Evolutionary conservation across 169 alveolate species (phyloP), one percentile per base, ranked within the genome.

Genomic region (Cystoisospora suis): DNA sequence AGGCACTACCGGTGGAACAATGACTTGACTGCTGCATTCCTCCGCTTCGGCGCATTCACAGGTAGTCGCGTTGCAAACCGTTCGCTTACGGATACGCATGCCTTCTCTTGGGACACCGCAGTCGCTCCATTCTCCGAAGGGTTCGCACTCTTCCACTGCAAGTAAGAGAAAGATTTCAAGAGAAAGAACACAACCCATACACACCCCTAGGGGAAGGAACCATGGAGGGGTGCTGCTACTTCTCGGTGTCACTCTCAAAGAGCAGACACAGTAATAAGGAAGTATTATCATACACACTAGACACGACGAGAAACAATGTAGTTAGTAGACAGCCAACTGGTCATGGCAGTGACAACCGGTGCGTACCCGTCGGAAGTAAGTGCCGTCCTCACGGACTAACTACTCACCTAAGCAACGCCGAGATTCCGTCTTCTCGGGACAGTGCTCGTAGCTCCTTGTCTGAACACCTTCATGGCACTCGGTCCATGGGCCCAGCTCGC

Each of bases 81-180:
- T 20, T 9, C 91, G 47, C 75, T 44, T 49, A 42, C 91, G 91
- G 38, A 58, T 40, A 0, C 91, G 91, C 36, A 86, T 40, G 17
- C 86, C 91, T 12, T 2, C 72, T 75, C 70, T 40, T 7, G 86
- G 86, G 47, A 23, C 23, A 42, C 91, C 91, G 75, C 91, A 86
- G 27, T 65, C 86, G 53, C 58, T 69, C 91, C 91, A 86, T 72
- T 38, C 83, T 38, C 91, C 91, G 91, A 86, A 86, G 12, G 91
- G 61, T n/a, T 47, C 42, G 75, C 91, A 86, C 44, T 5, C 23
- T 45, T 65, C 86, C 36, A 46, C 91, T 86, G 59, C 2, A 58
- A 23, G 65, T 23, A 53, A 12, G n/a, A n/a, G n/a, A n/a, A n/a
- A n/a, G n/a, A n/a, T n/a, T n/a, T n/a, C n/a, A n/a, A n/a, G n/a